phyloP scores from a whole-genome alignment of 495 filamentous ascomycete genomes.

The Monascus purpureus region DNA sequence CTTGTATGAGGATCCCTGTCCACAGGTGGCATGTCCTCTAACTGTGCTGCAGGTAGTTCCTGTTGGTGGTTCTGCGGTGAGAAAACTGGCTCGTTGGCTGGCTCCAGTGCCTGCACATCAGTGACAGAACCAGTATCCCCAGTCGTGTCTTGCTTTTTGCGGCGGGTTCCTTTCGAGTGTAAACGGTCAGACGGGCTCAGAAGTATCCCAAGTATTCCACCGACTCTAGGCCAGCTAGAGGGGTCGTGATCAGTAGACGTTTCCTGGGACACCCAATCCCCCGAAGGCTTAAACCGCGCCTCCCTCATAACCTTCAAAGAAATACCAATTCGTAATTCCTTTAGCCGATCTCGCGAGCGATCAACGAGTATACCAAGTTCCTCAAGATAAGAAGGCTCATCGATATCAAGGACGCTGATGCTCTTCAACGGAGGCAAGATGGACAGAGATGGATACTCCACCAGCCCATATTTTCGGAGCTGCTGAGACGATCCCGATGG shows the following conservation, averaged over 20 bases:
- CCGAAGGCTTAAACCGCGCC: conserved; percentile 44
- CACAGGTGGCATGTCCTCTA: no score
- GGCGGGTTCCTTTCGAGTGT: no score
- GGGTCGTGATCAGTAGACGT: conserved; percentile 7
- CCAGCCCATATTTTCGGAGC: conserved; percentile 31
- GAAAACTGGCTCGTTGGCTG: no score
- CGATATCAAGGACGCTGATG: conserved; percentile 75
- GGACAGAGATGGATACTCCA: conserved; percentile 79
- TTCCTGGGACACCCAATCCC: conserved; percentile 12
- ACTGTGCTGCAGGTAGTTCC: no score
- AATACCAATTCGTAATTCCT: conserved; percentile 71
- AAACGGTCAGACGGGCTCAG: no score
- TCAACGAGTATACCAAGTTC: conserved; percentile 77
- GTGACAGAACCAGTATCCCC: no score
- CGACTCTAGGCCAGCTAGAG: conserved; percentile 32
- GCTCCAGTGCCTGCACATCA: no score
- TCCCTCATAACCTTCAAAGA: conserved; percentile 40
- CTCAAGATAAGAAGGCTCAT: conserved; percentile 76
- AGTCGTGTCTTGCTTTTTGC: no score
- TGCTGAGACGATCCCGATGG: conserved; percentile 6
- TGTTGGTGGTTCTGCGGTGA: no score
- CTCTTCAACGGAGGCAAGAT: conserved; percentile 69
- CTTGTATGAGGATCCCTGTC: no score
- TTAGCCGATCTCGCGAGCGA: conserved; percentile 50
- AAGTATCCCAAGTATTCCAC: conserved; percentile 63